These are phyloP conservation scores for Linderina pennispora DNA, from an alignment of 192 early-diverging fungal species.

Conservation along the genomic window DNA sequence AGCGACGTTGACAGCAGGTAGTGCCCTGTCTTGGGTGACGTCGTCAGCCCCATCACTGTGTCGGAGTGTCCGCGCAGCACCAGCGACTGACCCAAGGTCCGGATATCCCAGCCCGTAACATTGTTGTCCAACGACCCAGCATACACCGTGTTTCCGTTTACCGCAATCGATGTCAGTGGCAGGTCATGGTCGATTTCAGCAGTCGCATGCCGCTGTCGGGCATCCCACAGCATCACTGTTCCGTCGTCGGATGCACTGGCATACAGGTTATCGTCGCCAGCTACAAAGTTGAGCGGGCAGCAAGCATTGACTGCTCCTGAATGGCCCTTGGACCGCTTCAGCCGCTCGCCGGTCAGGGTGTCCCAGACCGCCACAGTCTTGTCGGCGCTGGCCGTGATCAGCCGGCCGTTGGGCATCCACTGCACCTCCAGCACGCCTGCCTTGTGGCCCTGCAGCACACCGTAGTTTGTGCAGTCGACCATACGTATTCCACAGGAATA, in stretches of 20 bases:
- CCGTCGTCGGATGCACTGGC: conserved; percentile 86
- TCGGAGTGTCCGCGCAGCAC: conserved; percentile 78
- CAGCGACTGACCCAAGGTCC: conserved; percentile 61
- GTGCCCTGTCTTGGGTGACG: conserved; percentile 77
- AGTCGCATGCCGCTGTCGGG: conserved; percentile 55
- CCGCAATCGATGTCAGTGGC: conserved; percentile 74
- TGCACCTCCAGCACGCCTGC: conserved; percentile 81
- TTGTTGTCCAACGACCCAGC: conserved; percentile 86
- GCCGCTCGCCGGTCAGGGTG: conserved; percentile 68
- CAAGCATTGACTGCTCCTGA: conserved; percentile 75
- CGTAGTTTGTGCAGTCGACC: conserved; percentile 89
- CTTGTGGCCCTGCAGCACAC: conserved; percentile 78
- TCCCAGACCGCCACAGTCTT: conserved; percentile 80
- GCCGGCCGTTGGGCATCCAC: conserved; percentile 78
- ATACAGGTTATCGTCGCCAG: conserved; percentile 64
- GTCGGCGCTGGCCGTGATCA: conserved; percentile 83
- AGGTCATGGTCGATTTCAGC: conserved; percentile 53
- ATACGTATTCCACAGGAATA: conserved; percentile 91
- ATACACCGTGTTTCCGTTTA: conserved; percentile 74
- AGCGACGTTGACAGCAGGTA: conserved; percentile 80
- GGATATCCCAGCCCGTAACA: conserved; percentile 86
- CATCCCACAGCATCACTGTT: conserved; percentile 67
- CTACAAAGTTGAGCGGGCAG: conserved; percentile 53
- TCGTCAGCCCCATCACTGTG: conserved; percentile 77
- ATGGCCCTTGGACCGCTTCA: conserved; percentile 79